phyloP scores from a whole-genome alignment of 169 alveolate genomes.

The Plasmodium falciparum region DNA sequence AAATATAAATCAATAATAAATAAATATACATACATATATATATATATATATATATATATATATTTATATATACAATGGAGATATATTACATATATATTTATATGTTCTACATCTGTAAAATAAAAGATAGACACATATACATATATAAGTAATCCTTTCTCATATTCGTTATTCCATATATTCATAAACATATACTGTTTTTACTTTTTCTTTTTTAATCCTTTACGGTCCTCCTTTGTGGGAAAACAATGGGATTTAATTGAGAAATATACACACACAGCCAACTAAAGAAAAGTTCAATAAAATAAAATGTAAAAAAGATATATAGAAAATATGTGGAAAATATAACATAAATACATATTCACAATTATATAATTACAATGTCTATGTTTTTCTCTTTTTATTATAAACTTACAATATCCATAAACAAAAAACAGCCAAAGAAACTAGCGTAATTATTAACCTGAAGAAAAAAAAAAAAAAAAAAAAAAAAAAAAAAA shows the following conservation, averaged over 20 bases:
- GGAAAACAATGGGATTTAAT: constrained; percentile 61
- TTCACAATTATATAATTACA: no score
- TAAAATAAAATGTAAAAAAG: no score
- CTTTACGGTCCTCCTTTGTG: constrained; percentile 34
- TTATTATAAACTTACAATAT: constrained; percentile 55
- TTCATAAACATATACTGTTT: not conserved
- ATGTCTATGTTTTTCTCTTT: not conserved
- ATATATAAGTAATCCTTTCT: no score
- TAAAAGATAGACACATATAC: no score
- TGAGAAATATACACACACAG: constrained; percentile 71
- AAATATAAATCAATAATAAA: not conserved
- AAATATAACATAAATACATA: no score
- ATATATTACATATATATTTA: constrained; percentile 1
- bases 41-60: constrained; percentile 9
- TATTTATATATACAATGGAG: not conserved
- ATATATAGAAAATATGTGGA: no score
- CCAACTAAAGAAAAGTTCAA: constrained; percentile 20
- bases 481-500: not conserved
- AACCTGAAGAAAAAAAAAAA: no score
- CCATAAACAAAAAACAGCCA: constrained; percentile 74
- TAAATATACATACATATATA: not conserved
- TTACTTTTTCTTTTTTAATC: constrained; percentile 3
- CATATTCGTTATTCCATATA: no score
- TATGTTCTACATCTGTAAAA: not conserved
- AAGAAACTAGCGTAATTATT: constrained; percentile 55